Percentiles rank a stretch among this genome's conserved stretches.
Evolutionary conservation across 2,329 filamentous ascomycete species (phyloP).

Genomic region (Cryphonectria parasitica): DNA sequence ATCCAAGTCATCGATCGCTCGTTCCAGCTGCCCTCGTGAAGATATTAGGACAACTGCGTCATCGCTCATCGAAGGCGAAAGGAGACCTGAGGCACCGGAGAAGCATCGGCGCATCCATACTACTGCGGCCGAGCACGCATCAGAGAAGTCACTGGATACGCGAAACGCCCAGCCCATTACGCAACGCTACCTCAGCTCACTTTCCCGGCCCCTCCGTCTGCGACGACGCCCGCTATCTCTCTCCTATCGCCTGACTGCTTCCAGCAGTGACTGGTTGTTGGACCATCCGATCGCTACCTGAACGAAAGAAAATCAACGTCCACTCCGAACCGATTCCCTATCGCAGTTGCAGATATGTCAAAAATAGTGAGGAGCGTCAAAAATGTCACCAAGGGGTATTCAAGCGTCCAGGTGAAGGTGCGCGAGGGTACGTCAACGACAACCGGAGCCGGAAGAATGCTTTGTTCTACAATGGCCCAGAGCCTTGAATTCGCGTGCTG

Average conservation of each 20-base stretch:
- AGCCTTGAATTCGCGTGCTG: conserved; percentile 32
- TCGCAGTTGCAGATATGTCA: conserved; percentile 69
- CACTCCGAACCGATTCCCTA: background rate
- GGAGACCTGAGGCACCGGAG: conserved; percentile 7
- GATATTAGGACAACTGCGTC: conserved; percentile 5
- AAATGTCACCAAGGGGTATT: conserved; percentile 99
- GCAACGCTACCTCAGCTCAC: conserved; percentile 12
- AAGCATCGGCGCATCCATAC: conserved; percentile 8
- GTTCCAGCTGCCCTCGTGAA: conserved; percentile 1
- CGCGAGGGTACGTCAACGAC: conserved; percentile 78
- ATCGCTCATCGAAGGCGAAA: conserved; percentile 6
- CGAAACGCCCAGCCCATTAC: conserved; percentile 20
- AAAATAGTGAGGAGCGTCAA: conserved; percentile 97
- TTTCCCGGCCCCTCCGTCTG: conserved; percentile 14
- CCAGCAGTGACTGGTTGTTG: conserved; percentile 4
- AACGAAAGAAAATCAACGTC: background rate
- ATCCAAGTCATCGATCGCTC: background rate
- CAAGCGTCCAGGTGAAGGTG: conserved; percentile 94
- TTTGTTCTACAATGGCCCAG: conserved; percentile 11
- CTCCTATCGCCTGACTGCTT: background rate
- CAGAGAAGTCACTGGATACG: conserved; percentile 16
- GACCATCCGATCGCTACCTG: background rate
- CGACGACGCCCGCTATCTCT: conserved; percentile 12
- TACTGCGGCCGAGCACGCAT: conserved; percentile 9
- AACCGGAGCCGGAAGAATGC: conserved; percentile 4